These are phyloP conservation scores for Diplocarpon mali DNA, from an alignment of 2,329 filamentous ascomycete species.

Conservation along the genomic window DNA sequence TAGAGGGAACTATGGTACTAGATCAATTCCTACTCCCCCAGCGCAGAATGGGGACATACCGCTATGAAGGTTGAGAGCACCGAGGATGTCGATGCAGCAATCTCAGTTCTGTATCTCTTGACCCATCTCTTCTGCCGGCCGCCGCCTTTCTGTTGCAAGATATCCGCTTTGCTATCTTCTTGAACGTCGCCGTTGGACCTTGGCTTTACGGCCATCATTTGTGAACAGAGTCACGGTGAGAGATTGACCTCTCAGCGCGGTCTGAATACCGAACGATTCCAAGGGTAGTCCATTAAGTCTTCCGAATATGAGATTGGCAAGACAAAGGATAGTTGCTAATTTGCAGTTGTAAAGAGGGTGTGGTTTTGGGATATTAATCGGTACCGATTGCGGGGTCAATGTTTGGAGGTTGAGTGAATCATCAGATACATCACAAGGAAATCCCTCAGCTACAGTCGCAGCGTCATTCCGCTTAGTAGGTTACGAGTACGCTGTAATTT, in stretches of 20 bases:
- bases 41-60: constrained; percentile 23
- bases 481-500: no score
- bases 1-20: constrained; percentile 50
- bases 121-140: constrained; percentile 40
- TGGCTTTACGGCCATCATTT: constrained; percentile 31
- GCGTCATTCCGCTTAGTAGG: no score
- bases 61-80: constrained; percentile 67
- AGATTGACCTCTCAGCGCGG: constrained; percentile 47
- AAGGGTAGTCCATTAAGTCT: constrained; percentile 43
- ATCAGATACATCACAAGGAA: no score
- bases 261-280: constrained; percentile 42
- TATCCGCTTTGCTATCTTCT: constrained; percentile 8
- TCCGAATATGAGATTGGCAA: constrained; percentile 16
- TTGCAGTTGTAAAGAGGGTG: constrained; percentile 20
- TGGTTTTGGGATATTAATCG: neutral
- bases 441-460: no score
- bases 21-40: constrained; percentile 3
- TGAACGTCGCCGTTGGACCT: constrained; percentile 18
- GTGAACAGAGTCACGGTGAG: constrained; percentile 31
- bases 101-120: constrained; percentile 70
- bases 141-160: constrained; percentile 8
- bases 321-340: constrained; percentile 14
- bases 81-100: constrained; percentile 67
- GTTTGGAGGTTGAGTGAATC: neutral
- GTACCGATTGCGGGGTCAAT: constrained; percentile 2